Percentiles rank a stretch among this genome's conserved stretches.
Conservation (phyloP, 106 monocot genomes). For the Allium sativum region DNA sequence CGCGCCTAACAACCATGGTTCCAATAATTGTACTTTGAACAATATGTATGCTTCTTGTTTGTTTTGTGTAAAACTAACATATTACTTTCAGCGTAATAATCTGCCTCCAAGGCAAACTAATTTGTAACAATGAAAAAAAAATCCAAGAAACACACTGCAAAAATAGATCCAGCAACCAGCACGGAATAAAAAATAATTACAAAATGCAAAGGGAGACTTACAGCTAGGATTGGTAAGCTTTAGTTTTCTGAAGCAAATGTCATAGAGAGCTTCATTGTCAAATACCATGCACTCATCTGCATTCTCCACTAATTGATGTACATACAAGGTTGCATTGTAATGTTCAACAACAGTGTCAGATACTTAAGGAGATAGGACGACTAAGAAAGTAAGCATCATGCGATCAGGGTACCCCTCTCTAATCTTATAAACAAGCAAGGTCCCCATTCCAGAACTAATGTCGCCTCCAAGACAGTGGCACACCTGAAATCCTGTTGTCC, state of each 20-base stretch:
- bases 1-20: too few species aligned
- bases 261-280: conserved; percentile 14
- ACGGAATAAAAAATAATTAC: too few species aligned
- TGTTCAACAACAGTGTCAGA: conserved; percentile 15
- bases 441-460: conserved; percentile 18
- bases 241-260: conserved; percentile 18
- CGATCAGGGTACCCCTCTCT: conserved; percentile 18
- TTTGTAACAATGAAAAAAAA: too few species aligned
- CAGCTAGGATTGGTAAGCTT: conserved; percentile 20
- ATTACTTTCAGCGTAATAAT: too few species aligned
- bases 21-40: too few species aligned
- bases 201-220: conserved; percentile 1
- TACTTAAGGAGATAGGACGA: conserved; percentile 13
- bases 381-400: conserved; percentile 21
- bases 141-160: too few species aligned
- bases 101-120: too few species aligned
- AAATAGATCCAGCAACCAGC: too few species aligned
- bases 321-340: conserved; percentile 13
- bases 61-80: too few species aligned
- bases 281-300: conserved; percentile 14
- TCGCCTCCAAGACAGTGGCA: conserved; percentile 15
- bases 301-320: conserved; percentile 16
- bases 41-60: too few species aligned
- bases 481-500: conserved; percentile 17
- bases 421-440: conserved; percentile 15